phyloP scores from a whole-genome alignment of 345 rosid genomes.

The Moringa oleifera region DNA sequence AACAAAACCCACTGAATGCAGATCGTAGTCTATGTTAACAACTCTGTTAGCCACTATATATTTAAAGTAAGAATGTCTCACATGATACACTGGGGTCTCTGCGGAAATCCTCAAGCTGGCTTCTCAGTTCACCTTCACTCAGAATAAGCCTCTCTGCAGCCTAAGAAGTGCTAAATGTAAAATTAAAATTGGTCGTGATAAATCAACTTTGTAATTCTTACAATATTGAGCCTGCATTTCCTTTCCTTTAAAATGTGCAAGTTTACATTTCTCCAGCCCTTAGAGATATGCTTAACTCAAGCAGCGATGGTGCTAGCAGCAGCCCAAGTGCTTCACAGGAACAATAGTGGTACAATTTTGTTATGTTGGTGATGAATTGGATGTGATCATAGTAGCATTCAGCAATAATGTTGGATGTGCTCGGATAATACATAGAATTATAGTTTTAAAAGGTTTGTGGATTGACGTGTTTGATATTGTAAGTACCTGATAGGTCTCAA shows the following conservation, averaged over 20 bases:
- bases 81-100: constrained; percentile 55
- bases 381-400: no score
- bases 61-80: constrained; percentile 33
- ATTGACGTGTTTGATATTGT: background rate
- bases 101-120: constrained; percentile 53
- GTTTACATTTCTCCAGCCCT: background rate
- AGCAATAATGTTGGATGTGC: background rate
- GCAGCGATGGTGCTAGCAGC: background rate
- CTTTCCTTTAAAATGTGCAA: background rate
- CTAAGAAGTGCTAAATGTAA: constrained; percentile 31
- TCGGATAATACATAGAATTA: no score
- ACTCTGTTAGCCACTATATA: background rate
- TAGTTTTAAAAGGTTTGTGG: background rate
- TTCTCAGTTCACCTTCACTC: constrained; percentile 53
- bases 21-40: background rate
- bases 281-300: background rate
- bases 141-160: constrained; percentile 83
- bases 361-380: background rate
- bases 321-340: no score
- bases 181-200: background rate
- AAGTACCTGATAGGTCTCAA: background rate
- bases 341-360: no score
- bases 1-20: background rate
- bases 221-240: background rate
- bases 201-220: background rate